Evolutionary conservation across 176 grass and related monocot genomes (phyloP).

Genomic region (Carex pumila): DNA sequence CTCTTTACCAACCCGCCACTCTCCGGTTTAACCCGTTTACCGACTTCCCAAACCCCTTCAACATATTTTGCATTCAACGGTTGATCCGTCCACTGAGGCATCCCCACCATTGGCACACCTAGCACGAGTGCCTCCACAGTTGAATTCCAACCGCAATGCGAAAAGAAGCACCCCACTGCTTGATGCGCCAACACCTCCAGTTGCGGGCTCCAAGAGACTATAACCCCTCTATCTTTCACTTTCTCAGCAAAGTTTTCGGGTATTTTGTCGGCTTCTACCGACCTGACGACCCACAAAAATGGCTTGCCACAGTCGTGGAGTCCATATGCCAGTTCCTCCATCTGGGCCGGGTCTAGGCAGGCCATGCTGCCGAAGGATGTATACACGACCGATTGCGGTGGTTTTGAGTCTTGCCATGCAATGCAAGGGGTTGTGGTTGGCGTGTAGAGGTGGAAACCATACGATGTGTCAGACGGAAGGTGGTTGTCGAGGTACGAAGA

Average conservation of each 20-base stretch:
- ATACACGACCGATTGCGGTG: slow-evolving; percentile 48
- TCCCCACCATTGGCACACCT: slow-evolving; percentile 21
- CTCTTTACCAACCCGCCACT: slow-evolving; percentile 23
- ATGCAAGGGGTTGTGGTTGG: slow-evolving; percentile 39
- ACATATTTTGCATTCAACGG: slow-evolving; percentile 76
- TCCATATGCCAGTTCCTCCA: slow-evolving; percentile 40
- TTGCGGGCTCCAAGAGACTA: slow-evolving; percentile 65
- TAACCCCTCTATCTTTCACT: slow-evolving; percentile 3
- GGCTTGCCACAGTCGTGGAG: slow-evolving; percentile 34
- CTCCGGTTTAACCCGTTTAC: slow-evolving; percentile 31
- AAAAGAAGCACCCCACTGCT: slow-evolving; percentile 65
- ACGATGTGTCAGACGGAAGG: slow-evolving; percentile 36
- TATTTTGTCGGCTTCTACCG: slow-evolving; percentile 51
- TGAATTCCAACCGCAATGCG: slow-evolving; percentile 93
- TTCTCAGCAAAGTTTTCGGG: slow-evolving; percentile 4
- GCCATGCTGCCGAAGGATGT: slow-evolving; percentile 72
- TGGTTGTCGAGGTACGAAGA: slow-evolving; percentile 37
- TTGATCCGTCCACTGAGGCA: slow-evolving; percentile 79
- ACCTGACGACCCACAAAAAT: slow-evolving; percentile 66
- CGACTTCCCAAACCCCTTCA: slow-evolving; percentile 51
- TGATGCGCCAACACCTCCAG: slow-evolving; percentile 58
- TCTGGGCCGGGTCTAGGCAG: slow-evolving; percentile 23
- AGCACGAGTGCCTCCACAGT: slow-evolving; percentile 32
- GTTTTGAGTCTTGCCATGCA: slow-evolving; percentile 37
- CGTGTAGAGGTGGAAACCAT: slow-evolving; percentile 62